These are phyloP conservation scores for Blastomyces percursus DNA, from an alignment of 2,329 filamentous ascomycete genomes.

Conservation along the genomic window DNA sequence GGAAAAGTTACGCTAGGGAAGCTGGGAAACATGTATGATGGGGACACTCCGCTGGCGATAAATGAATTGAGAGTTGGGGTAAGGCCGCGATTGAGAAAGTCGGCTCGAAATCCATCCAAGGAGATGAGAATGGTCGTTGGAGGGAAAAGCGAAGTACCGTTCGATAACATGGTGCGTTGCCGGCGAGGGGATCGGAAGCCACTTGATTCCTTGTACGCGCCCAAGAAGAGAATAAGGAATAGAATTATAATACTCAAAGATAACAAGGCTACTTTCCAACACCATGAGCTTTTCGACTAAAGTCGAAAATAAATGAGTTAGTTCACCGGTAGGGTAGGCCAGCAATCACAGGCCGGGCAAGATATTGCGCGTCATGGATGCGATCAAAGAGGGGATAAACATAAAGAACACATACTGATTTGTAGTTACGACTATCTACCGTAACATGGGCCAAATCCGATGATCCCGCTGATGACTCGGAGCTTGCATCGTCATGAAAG, in stretches of 20 bases:
- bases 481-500: conserved; percentile 55
- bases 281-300: conserved; percentile 15
- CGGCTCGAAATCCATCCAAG: conserved; percentile 88
- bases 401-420: conserved; percentile 17
- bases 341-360: neutral
- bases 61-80: conserved; percentile 74
- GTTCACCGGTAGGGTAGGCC: neutral
- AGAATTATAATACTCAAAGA: conserved; percentile 40
- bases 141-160: conserved; percentile 79
- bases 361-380: neutral
- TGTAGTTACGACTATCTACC: conserved; percentile 23
- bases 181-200: conserved; percentile 22
- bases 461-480: conserved; percentile 48
- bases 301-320: neutral
- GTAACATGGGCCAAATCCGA: conserved; percentile 41
- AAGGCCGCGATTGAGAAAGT: conserved; percentile 73
- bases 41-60: conserved; percentile 72
- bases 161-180: conserved; percentile 40
- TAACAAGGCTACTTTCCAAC: conserved; percentile 28
- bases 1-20: conserved; percentile 97
- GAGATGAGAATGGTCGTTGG: conserved; percentile 91
- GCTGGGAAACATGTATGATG: conserved; percentile 82
- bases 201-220: conserved; percentile 46
- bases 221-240: conserved; percentile 46
- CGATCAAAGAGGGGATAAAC: neutral